Evolutionary conservation across 768 basidiomycete genomes (phyloP), one percentile per base, ranked within the genome.

Genomic region (Cyclocybe cylindracea): DNA sequence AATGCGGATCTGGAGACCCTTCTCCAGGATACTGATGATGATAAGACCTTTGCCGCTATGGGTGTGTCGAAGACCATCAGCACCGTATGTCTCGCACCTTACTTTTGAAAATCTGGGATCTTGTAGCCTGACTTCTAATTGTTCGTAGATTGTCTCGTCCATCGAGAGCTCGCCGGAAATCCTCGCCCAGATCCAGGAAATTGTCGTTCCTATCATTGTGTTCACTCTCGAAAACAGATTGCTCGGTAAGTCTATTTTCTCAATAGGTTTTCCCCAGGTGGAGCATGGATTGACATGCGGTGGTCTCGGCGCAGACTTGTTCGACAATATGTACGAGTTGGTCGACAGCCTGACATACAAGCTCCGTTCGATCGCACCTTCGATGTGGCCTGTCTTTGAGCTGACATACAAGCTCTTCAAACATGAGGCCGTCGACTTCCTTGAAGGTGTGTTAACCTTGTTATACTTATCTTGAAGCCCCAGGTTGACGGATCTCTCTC

Each of bases 311-410:
- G 24, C 24, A 91, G 93, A 96, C 62, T 72, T 95, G 39, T 87
- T 91, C 62, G 92, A 94, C 69, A 89, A 91, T 64, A 83, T 90
- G 75, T 94, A 87, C 65, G 91, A 93, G 57, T 71, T 95, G 46
- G 82, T 92, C 44, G 94, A 95, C 61, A 87, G 77, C 55, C 71
- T 95, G 51, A 91, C 91, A 0, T 95, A 91, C 78, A 90, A 85
- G 67, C 78, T 87, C 50, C 82, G 84, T 55, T 66, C 77, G 48
- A 86, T 96, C 61, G 83, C 89, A 36, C 85, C 89, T 0, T 80
- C 77, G 58, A 87, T 95, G 87, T 95, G 93, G 94, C 85, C 83
- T 8, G 77, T 95, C 34, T 91, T 91, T 55, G 91, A 94, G 70
- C 68, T 85, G 56, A 94, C 89, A 0, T 93, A 92, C 69, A 77